Evolutionary conservation across 1,284 basidiomycete species (phyloP).

Genomic region (Moesziomyces sp.): DNA sequence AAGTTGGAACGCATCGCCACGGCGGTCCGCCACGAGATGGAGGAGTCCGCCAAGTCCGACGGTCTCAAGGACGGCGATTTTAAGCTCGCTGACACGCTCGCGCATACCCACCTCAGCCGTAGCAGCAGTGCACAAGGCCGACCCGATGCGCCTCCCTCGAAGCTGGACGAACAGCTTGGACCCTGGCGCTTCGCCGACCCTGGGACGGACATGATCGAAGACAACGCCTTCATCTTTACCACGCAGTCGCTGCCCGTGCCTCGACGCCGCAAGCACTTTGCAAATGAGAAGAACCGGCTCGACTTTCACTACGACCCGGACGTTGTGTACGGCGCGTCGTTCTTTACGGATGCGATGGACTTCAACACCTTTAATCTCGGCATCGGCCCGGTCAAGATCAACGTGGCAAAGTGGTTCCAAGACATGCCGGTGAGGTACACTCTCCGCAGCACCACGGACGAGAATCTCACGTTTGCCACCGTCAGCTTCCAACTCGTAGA

Average conservation of each 20-base stretch:
- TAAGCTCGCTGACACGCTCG: slow-evolving; percentile 59
- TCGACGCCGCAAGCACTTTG: slow-evolving; percentile 68
- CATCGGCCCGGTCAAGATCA: slow-evolving; percentile 61
- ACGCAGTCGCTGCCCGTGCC: slow-evolving; percentile 65
- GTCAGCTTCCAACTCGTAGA: slow-evolving; percentile 69
- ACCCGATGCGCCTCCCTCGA: slow-evolving; percentile 8
- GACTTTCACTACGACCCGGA: slow-evolving; percentile 67
- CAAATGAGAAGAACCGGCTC: slow-evolving; percentile 60
- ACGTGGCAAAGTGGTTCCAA: slow-evolving; percentile 54
- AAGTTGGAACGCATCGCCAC: slow-evolving; percentile 50
- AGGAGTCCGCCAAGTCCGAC: slow-evolving; percentile 55
- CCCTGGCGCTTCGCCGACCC: slow-evolving; percentile 69
- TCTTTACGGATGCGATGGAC: slow-evolving; percentile 63
- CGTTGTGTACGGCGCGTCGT: slow-evolving; percentile 60
- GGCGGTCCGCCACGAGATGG: slow-evolving; percentile 52
- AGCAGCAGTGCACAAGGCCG: slow-evolving; percentile 15
- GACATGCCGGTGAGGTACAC: slow-evolving; percentile 70
- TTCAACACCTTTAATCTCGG: slow-evolving; percentile 61
- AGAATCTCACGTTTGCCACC: slow-evolving; percentile 68
- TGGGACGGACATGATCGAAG: slow-evolving; percentile 68
- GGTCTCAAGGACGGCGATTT: slow-evolving; percentile 61
- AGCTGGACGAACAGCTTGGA: slow-evolving; percentile 65
- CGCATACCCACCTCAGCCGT: slow-evolving; percentile 29
- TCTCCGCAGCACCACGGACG: slow-evolving; percentile 65
- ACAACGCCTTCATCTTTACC: slow-evolving; percentile 69